A percentile compares a stretch with the other conserved stretches of the same genome.
These are phyloP conservation scores for Phytophthora podocarpi DNA, from an alignment of 352 stramenopile species.

Conservation along the genomic window DNA sequence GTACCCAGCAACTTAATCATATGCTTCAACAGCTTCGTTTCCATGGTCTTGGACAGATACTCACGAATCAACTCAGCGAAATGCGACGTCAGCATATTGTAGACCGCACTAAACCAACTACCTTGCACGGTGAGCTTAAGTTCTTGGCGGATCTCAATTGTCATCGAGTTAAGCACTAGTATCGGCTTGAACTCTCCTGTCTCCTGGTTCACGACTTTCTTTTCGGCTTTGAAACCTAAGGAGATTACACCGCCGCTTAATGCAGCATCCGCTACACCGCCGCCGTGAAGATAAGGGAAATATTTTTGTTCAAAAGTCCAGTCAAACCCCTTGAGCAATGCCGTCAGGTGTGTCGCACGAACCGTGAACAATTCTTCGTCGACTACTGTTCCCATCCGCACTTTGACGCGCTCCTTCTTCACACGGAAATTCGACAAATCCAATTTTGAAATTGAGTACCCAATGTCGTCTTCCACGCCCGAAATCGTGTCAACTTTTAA, in stretches of 20 bases:
- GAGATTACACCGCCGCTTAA: conserved; percentile 76
- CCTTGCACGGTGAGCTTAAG: conserved; percentile 84
- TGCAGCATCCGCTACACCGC: conserved; percentile 71
- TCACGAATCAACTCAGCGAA: conserved; percentile 84
- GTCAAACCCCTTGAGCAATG: conserved; percentile 80
- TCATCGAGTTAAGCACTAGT: conserved; percentile 83
- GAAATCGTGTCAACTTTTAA: conserved; percentile 86
- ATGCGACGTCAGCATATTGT: conserved; percentile 80
- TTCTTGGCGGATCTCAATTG: conserved; percentile 84
- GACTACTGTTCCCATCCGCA: conserved; percentile 78
- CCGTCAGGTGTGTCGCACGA: conserved; percentile 73
- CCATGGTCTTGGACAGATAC: conserved; percentile 86
- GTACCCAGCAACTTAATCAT: conserved; percentile 84
- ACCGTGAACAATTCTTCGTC: conserved; percentile 86
- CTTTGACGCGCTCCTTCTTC: conserved; percentile 86
- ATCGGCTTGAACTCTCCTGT: conserved; percentile 73
- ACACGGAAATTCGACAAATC: conserved; percentile 86
- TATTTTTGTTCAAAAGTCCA: conserved; percentile 89
- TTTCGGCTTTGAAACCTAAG: conserved; percentile 85
- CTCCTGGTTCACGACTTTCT: conserved; percentile 54
- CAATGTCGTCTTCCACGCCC: conserved; percentile 74
- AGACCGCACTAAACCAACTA: conserved; percentile 87
- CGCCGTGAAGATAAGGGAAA: conserved; percentile 87
- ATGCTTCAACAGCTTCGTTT: conserved; percentile 79
- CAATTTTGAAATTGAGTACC: conserved; percentile 79